phyloP scores from a whole-genome alignment of 2,329 filamentous ascomycete species.

The Parastagonospora avenae region DNA sequence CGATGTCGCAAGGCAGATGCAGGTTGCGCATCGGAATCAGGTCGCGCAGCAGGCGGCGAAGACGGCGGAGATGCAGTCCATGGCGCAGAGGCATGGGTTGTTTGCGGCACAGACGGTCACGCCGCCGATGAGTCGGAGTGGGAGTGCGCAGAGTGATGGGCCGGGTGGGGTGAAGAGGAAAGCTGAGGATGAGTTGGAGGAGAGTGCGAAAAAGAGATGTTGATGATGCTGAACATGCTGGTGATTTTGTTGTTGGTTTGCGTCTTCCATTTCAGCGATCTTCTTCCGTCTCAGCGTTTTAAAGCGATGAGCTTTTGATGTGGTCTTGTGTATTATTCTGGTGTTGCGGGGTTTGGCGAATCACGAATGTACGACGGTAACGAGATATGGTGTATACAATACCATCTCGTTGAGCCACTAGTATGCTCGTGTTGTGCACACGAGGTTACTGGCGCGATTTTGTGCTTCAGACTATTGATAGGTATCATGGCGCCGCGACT shows the following conservation, averaged over 20 bases:
- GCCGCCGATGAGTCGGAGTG: conserved; percentile 38
- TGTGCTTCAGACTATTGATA: no score
- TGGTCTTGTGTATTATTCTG: no score
- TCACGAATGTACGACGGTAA: no score
- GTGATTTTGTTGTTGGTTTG: not conserved
- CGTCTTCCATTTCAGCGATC: no score
- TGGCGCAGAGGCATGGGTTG: conserved; percentile 17
- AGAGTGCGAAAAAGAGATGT: conserved; percentile 24
- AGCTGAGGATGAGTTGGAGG: conserved; percentile 18
- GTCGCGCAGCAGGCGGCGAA: conserved; percentile 13
- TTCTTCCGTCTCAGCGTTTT: no score
- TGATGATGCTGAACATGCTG: conserved; percentile 8
- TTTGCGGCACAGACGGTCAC: conserved; percentile 15
- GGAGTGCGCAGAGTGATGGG: conserved; percentile 27
- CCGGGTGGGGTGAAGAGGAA: conserved; percentile 31
- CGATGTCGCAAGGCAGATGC: conserved; percentile 42
- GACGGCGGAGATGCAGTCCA: conserved; percentile 4
- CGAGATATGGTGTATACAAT: no score
- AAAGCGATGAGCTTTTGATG: no score
- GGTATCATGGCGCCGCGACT: not conserved
- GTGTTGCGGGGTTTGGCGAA: no score
- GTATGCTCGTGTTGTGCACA: no score
- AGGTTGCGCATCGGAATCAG: conserved; percentile 33
- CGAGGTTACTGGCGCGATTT: no score
- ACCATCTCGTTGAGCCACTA: no score